Evolutionary conservation across 176 grass and related monocot species (phyloP).

Genomic region (Oryza glaberrima): DNA sequence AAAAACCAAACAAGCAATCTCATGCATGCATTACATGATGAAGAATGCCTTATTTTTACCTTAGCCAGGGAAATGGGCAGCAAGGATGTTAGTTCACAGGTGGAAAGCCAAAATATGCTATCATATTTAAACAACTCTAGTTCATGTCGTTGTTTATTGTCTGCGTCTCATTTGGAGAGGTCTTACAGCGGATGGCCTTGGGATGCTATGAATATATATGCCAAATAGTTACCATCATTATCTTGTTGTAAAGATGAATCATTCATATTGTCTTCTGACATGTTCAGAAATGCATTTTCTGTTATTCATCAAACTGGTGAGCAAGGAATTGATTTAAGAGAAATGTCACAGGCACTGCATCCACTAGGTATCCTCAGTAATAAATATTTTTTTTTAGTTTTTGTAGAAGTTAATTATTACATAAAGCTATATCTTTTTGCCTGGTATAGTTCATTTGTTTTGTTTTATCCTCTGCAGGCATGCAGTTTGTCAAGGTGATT

Average conservation of each 20-base stretch:
- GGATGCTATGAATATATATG: slow-evolving; percentile 72
- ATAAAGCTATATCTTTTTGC: background rate
- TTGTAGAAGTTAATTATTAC: background rate
- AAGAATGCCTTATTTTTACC: slow-evolving; percentile 55
- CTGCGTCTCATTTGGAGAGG: slow-evolving; percentile 48
- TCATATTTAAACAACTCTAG: slow-evolving; percentile 32
- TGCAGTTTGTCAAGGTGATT: slow-evolving; percentile 39
- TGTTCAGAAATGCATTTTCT: slow-evolving; percentile 69
- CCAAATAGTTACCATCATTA: slow-evolving; percentile 38
- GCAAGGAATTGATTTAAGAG: slow-evolving; percentile 63
- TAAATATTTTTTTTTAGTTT: slow-evolving; percentile 12
- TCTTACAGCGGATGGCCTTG: slow-evolving; percentile 72
- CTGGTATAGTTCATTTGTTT: too few species aligned
- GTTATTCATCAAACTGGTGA: slow-evolving; percentile 75
- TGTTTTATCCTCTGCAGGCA: slow-evolving; percentile 25
- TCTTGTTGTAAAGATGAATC: slow-evolving; percentile 41
- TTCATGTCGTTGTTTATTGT: slow-evolving; percentile 47
- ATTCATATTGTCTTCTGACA: slow-evolving; percentile 57
- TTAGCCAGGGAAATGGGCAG: slow-evolving; percentile 40
- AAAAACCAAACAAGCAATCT: slow-evolving; percentile 45
- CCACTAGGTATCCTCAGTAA: slow-evolving; percentile 55
- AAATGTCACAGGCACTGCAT: slow-evolving; percentile 62
- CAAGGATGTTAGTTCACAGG: slow-evolving; percentile 40
- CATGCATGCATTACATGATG: slow-evolving; percentile 25
- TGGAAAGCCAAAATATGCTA: background rate